A percentile compares a stretch with the other conserved stretches of the same genome.
Evolutionary conservation across 1,139 yeast genomes (phyloP).

Genomic region (Suhomyces chickasaworum): DNA sequence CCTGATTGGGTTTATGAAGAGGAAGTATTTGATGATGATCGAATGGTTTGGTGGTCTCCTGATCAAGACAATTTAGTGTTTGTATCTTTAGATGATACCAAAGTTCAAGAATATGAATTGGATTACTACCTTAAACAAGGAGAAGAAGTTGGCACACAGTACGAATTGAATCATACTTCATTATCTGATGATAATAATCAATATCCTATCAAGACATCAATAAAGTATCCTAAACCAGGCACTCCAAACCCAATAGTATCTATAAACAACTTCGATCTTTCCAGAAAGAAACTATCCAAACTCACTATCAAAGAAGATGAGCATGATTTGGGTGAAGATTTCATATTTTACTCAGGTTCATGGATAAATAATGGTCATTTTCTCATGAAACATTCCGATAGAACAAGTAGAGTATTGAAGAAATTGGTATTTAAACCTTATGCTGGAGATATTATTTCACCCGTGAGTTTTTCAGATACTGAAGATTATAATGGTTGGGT

Average conservation of each 20-base stretch:
- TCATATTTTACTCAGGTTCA: slow-evolving; percentile 64
- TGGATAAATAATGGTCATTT: slow-evolving; percentile 66
- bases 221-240: slow-evolving; percentile 94
- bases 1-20: slow-evolving; percentile 99
- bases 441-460: slow-evolving; percentile 17
- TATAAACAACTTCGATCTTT: slow-evolving; percentile 47
- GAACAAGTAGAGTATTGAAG: slow-evolving; percentile 64
- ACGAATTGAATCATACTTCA: slow-evolving; percentile 21
- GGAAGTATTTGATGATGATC: slow-evolving; percentile 69
- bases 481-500: slow-evolving; percentile 59
- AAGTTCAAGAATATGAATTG: slow-evolving; percentile 64
- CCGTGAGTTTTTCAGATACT: slow-evolving; percentile 36
- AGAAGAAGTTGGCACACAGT: slow-evolving; percentile 33
- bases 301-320: slow-evolving; percentile 20
- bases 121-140: slow-evolving; percentile 57
- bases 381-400: slow-evolving; percentile 67
- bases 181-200: slow-evolving; percentile 36
- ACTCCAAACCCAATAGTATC: slow-evolving; percentile 63
- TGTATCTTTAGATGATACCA: slow-evolving; percentile 68
- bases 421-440: slow-evolving; percentile 55
- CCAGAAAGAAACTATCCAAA: slow-evolving; percentile 19
- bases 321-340: slow-evolving; percentile 47
- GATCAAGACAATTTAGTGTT: slow-evolving; percentile 66
- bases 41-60: slow-evolving; percentile 87
- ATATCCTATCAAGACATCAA: slow-evolving; percentile 52